These are phyloP conservation scores for Fusarium proliferatum DNA, from an alignment of 2,329 filamentous ascomycete genomes.

Conservation along the genomic window DNA sequence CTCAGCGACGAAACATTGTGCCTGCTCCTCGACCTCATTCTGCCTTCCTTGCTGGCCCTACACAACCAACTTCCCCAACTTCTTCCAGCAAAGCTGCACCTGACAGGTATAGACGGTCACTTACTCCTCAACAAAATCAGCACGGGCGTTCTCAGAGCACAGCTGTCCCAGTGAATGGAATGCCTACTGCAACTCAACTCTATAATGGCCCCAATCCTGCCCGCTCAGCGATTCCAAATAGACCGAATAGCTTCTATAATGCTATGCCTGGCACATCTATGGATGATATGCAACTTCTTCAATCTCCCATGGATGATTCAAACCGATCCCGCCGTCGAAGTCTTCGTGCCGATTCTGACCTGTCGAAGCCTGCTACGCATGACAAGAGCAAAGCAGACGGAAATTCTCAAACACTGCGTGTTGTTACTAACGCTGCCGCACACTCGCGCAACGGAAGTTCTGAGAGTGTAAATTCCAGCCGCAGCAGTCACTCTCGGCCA, in stretches of 20 bases:
- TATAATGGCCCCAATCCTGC: slow-evolving; percentile 46
- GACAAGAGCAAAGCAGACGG: slow-evolving; percentile 50
- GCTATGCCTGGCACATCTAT: slow-evolving; percentile 60
- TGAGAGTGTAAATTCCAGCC: slow-evolving; percentile 71
- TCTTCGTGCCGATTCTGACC: slow-evolving; percentile 68
- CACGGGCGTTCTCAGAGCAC: slow-evolving; percentile 54
- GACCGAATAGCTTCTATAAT: slow-evolving; percentile 66
- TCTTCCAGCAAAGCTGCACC: slow-evolving; percentile 63
- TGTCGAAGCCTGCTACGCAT: slow-evolving; percentile 29
- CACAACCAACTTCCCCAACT: slow-evolving; percentile 60
- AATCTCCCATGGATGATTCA: slow-evolving; percentile 70
- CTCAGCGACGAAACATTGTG: slow-evolving; percentile 55
- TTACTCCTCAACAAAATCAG: slow-evolving; percentile 49
- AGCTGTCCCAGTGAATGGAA: slow-evolving; percentile 44
- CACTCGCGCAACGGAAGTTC: slow-evolving; percentile 67
- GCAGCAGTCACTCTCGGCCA: slow-evolving; percentile 69
- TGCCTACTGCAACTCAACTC: slow-evolving; percentile 46
- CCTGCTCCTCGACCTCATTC: slow-evolving; percentile 57
- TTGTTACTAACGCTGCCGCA: slow-evolving; percentile 44
- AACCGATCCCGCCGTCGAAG: slow-evolving; percentile 86
- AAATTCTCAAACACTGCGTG: slow-evolving; percentile 55
- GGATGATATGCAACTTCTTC: slow-evolving; percentile 77
- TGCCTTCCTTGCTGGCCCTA: slow-evolving; percentile 53
- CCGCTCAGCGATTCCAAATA: slow-evolving; percentile 53
- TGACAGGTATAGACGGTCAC: slow-evolving; percentile 80